Evolutionary conservation across 108 stramenopile species (phyloP).

Genomic region (Nannochloropsis salina): DNA sequence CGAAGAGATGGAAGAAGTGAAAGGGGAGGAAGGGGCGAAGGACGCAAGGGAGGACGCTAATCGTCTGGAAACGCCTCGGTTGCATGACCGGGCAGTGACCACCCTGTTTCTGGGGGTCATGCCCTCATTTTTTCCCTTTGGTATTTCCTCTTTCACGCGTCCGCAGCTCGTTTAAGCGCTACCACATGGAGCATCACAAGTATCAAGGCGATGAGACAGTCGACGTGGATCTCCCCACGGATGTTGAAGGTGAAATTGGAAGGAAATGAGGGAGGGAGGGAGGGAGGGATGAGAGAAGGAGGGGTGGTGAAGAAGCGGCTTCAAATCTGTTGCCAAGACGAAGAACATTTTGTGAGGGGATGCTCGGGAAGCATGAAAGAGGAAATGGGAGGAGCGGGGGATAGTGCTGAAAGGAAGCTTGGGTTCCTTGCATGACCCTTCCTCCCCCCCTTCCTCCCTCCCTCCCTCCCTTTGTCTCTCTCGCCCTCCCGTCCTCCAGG

Average conservation of each 20-base stretch:
- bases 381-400: too few relatives aligned
- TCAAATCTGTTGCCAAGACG: too few relatives aligned
- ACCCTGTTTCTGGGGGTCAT: neutral
- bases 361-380: too few relatives aligned
- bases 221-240: constrained; percentile 81
- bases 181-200: constrained; percentile 89
- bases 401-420: neutral
- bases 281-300: neutral
- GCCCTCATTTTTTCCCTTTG: neutral
- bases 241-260: constrained; percentile 58
- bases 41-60: neutral
- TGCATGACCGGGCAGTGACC: too few relatives aligned
- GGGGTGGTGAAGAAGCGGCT: neutral
- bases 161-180: constrained; percentile 71
- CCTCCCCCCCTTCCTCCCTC: neutral
- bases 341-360: too few relatives aligned
- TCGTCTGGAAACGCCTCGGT: too few relatives aligned
- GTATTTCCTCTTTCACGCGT: neutral
- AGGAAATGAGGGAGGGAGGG: constrained; percentile 24
- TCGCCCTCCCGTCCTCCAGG: constrained; percentile 47
- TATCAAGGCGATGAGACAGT: constrained; percentile 67
- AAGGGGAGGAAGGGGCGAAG: neutral
- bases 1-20: neutral
- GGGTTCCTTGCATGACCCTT: neutral
- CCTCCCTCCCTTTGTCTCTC: neutral